Evolutionary conservation across 140 eudicot species (phyloP), one percentile per base, ranked within the genome.

Genomic region (Bidens hawaiensis): DNA sequence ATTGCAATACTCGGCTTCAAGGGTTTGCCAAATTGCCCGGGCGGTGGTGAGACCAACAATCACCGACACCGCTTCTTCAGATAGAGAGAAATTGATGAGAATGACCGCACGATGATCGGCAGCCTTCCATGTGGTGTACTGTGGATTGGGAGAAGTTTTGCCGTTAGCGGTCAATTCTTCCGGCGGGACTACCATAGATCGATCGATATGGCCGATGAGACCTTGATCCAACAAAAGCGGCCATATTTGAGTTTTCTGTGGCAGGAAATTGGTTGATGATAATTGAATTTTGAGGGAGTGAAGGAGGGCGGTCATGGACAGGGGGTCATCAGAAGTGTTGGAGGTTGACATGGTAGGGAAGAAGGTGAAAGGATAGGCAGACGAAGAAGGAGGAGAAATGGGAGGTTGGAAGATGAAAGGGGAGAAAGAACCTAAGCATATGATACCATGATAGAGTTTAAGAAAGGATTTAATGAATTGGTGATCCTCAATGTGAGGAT

Each of bases 401-500:
- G 22, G 6, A 50, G 31, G 57, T 50, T 22, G 57, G 28, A 50
- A 50, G 22, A 21, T 50, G 19, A 50, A 50, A 50, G 25, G 57
- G 31, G 57, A 25, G 6, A 25, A 50, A 30, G 28, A 50, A 50
- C 57, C 33, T 50, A 30, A 50, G 57, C 57, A 30, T 28, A 50
- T 50, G 57, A 50, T 50, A 50, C 57, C 57, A 50, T 21, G 30
- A n/a, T n/a, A n/a, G n/a, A n/a, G n/a, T n/a, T n/a, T n/a, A n/a
- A n/a, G n/a, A n/a, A n/a, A n/a, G n/a, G n/a, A n/a, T n/a, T 18
- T 11, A 50, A 30, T 28, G 34, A 50, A 16, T 50, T 50, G 4
- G 22, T 28, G 34, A 28, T 28, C 34, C 34, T 28, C 34, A 28
- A 28, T 2, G 34, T 28, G 34, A 28, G 34, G 34, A 16, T n/a